phyloP scores from a whole-genome alignment of 371 early-diverging fungal genomes.

The Apophysomyces sp. region DNA sequence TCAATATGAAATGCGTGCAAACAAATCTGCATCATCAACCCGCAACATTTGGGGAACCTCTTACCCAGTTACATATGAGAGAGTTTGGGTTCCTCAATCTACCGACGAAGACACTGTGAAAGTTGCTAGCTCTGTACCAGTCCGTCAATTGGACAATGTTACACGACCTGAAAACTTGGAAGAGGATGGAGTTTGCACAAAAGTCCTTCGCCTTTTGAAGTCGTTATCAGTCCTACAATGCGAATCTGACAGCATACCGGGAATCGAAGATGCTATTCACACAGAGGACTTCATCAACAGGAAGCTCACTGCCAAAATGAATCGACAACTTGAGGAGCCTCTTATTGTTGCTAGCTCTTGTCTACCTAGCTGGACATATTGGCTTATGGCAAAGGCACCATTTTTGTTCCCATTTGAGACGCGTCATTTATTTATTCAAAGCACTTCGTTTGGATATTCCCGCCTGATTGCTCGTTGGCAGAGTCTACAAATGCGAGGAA shows the following conservation, averaged over 20 bases:
- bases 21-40: conserved; percentile 10
- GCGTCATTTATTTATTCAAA: conserved; percentile 75
- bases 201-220: conserved; percentile 55
- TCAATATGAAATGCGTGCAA: conserved; percentile 38
- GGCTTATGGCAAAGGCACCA: conserved; percentile 64
- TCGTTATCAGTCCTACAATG: conserved; percentile 22
- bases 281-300: conserved; percentile 70
- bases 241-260: not conserved
- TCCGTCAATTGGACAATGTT: conserved; percentile 16
- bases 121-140: not conserved
- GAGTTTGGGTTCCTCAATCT: conserved; percentile 26
- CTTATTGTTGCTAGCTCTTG: conserved; percentile 82
- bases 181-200: conserved; percentile 29
- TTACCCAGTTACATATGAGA: conserved; percentile 54
- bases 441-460: conserved; percentile 84
- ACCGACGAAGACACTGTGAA: conserved; percentile 7
- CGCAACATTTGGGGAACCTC: conserved; percentile 52
- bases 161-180: conserved; percentile 18
- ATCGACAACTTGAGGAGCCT: conserved; percentile 85
- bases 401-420: conserved; percentile 88
- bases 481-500: conserved; percentile 46
- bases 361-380: conserved; percentile 77
- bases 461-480: conserved; percentile 71
- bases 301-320: conserved; percentile 81
- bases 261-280: conserved; percentile 22